Conservation (phyloP, 2,329 filamentous ascomycete genomes). For the Aspergillus thermomutatus region DNA sequence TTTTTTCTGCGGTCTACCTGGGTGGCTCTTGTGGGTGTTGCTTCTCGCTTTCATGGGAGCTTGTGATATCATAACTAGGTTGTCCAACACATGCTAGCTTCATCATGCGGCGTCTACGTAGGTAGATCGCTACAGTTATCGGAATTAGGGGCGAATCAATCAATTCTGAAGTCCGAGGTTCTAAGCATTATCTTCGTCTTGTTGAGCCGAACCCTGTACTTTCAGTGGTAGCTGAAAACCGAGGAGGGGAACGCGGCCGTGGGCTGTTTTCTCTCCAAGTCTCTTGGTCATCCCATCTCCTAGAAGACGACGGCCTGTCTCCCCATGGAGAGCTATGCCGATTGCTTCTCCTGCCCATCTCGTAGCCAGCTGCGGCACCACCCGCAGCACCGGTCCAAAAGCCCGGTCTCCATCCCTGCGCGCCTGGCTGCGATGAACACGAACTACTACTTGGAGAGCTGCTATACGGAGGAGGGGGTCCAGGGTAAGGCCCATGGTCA, state of each 20-base stretch:
- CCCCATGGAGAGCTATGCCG: conserved; percentile 13
- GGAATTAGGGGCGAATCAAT: not conserved
- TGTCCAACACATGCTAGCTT: not conserved
- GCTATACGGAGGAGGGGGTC: conserved; percentile 41
- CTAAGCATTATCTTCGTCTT: conserved; percentile 32
- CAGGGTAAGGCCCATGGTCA: conserved; percentile 31
- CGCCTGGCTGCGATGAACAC: conserved; percentile 10
- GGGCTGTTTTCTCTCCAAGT: conserved; percentile 34
- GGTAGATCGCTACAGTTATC: not conserved
- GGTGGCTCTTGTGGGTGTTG: not conserved
- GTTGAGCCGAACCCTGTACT: conserved; percentile 48
- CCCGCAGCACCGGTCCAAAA: conserved; percentile 46
- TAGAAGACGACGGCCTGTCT: conserved; percentile 13
- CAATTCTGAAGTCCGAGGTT: not conserved
- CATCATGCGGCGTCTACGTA: not conserved
- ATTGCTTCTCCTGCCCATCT: conserved; percentile 31
- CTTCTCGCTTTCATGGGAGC: not conserved
- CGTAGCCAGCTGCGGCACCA: conserved; percentile 43
- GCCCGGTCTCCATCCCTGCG: conserved; percentile 42
- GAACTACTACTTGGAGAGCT: conserved; percentile 24
- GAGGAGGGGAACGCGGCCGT: conserved; percentile 28
- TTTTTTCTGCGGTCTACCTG: not conserved
- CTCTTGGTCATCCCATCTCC: conserved; percentile 12
- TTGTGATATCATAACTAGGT: not conserved
- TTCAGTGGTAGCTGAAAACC: conserved; percentile 29